A percentile compares a stretch with the other conserved stretches of the same genome.
These are phyloP conservation scores for Ilex aquifolium DNA, from an alignment of 257 asterid species.

Conservation along the genomic window DNA sequence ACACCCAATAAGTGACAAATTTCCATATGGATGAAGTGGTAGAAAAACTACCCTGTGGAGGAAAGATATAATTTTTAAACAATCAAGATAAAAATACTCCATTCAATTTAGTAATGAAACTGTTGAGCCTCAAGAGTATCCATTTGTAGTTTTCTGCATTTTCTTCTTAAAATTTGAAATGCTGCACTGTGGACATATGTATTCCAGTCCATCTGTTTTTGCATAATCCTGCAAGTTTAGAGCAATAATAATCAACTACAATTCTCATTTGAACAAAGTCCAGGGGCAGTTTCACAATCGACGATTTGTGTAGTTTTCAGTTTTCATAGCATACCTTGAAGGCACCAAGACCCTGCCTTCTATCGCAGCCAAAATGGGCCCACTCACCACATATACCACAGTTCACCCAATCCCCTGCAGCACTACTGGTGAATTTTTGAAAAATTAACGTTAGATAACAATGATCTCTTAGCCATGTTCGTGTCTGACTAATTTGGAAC, in stretches of 20 bases:
- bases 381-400: slow-evolving; percentile 98
- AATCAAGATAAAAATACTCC: no score
- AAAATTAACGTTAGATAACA: slow-evolving; percentile 28
- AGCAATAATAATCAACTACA: neutral
- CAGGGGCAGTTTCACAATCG: neutral
- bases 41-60: no score
- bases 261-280: neutral
- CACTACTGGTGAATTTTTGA: slow-evolving; percentile 62
- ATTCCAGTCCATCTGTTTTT: slow-evolving; percentile 97
- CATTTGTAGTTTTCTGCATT: slow-evolving; percentile 56
- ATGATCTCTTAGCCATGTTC: neutral
- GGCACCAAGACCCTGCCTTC: slow-evolving; percentile 96
- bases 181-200: slow-evolving; percentile 98
- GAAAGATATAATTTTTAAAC: no score
- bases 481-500: neutral
- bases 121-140: slow-evolving; percentile 27
- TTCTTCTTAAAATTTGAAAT: slow-evolving; percentile 80
- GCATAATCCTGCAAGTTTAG: slow-evolving; percentile 76
- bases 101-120: no score
- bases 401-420: slow-evolving; percentile 99
- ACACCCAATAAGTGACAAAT: no score
- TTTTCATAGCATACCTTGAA: slow-evolving; percentile 53
- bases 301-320: slow-evolving; percentile 6
- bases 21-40: no score
- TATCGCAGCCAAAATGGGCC: slow-evolving; percentile 99